Evolutionary conservation across 2,329 filamentous ascomycete genomes (phyloP).

Genomic region (Cercospora sp.): DNA sequence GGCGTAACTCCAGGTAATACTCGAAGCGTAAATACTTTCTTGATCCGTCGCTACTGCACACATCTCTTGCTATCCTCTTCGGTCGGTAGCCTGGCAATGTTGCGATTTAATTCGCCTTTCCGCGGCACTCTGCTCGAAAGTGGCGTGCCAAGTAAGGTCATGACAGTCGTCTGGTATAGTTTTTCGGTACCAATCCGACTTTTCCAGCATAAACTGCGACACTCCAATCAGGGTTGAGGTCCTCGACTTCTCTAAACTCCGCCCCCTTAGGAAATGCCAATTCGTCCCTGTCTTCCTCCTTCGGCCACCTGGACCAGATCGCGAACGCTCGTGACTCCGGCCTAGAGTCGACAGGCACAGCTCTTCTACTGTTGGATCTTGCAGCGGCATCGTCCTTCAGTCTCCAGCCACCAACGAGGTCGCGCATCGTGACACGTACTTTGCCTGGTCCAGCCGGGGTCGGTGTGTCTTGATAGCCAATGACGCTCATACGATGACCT

Average conservation of each 20-base stretch:
- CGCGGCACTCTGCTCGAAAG: not conserved
- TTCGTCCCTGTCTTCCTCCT: slow-evolving; percentile 68
- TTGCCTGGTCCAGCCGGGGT: slow-evolving; percentile 59
- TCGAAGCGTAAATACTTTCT: not conserved
- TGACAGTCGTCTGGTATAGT: slow-evolving; percentile 59
- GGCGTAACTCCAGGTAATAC: not conserved
- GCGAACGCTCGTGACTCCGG: slow-evolving; percentile 64
- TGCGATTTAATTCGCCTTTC: not conserved
- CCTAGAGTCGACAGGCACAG: slow-evolving; percentile 71
- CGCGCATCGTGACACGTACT: slow-evolving; percentile 65
- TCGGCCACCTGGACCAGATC: slow-evolving; percentile 72
- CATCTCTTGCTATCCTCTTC: not conserved
- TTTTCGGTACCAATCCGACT: slow-evolving; percentile 76
- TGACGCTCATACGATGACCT: slow-evolving; percentile 80
- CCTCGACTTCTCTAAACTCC: slow-evolving; percentile 78
- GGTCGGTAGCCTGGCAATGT: not conserved
- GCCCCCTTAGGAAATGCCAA: slow-evolving; percentile 80
- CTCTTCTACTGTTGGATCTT: slow-evolving; percentile 38
- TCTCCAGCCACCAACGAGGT: slow-evolving; percentile 74
- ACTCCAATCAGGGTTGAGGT: slow-evolving; percentile 89
- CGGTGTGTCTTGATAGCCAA: slow-evolving; percentile 67
- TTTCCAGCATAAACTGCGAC: slow-evolving; percentile 81
- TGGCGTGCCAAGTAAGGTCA: not conserved
- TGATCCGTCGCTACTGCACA: not conserved
- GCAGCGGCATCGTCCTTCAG: slow-evolving; percentile 53